These are phyloP conservation scores for Atkinsonella hypoxylon DNA, from an alignment of 2,329 filamentous ascomycete species.

Conservation along the genomic window DNA sequence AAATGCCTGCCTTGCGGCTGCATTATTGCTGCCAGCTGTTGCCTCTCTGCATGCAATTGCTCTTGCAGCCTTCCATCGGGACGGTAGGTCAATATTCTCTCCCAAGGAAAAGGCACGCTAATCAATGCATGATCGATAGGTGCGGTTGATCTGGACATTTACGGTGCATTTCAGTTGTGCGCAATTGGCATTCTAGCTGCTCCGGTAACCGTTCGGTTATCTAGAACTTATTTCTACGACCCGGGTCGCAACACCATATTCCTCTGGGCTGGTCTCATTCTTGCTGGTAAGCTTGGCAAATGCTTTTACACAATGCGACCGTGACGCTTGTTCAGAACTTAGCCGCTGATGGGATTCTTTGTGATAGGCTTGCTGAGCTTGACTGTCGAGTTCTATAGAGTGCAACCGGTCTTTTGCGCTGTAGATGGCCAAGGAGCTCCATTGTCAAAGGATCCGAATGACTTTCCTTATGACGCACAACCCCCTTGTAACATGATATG, in stretches of 20 bases:
- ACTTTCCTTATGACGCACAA: constrained; percentile 32
- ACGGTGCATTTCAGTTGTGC: constrained; percentile 55
- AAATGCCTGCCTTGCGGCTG: constrained; percentile 51
- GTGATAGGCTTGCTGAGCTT: constrained; percentile 43
- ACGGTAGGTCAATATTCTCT: constrained; percentile 31
- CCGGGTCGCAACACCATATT: constrained; percentile 56
- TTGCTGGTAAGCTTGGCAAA: constrained; percentile 37
- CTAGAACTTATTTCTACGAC: constrained; percentile 51
- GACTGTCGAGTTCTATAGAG: constrained; percentile 52
- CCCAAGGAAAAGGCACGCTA: not conserved
- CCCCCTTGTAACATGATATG: constrained; percentile 36
- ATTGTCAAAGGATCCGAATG: constrained; percentile 19
- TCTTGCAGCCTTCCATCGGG: constrained; percentile 44
- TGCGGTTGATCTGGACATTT: constrained; percentile 57
- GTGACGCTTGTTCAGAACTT: not conserved
- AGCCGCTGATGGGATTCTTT: not conserved
- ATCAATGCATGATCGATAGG: constrained; percentile 23
- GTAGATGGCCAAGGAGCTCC: constrained; percentile 25
- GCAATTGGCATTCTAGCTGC: constrained; percentile 53
- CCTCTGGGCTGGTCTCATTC: constrained; percentile 48
- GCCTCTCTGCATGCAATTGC: constrained; percentile 53
- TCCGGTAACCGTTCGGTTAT: constrained; percentile 48
- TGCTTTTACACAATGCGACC: not conserved
- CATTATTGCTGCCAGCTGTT: constrained; percentile 49
- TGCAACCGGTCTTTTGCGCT: constrained; percentile 29